phyloP scores from a whole-genome alignment of 208 protist species.

The Wallacemonas rigidus region DNA sequence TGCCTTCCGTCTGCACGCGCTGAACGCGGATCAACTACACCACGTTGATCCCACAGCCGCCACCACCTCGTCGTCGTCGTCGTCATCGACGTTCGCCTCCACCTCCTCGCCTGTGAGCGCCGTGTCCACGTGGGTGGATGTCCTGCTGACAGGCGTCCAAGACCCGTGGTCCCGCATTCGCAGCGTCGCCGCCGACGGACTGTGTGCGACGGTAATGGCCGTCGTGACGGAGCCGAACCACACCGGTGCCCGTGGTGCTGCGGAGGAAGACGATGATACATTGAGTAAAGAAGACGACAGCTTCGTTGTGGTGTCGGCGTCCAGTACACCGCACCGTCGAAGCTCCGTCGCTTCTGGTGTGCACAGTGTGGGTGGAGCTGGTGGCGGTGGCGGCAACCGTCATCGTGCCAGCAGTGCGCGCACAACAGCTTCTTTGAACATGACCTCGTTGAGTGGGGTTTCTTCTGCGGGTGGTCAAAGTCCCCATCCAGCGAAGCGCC shows the following conservation, averaged over 20 bases:
- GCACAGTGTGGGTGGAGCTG: neutral
- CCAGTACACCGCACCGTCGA: slow-evolving; percentile 10
- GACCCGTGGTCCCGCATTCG: slow-evolving; percentile 77
- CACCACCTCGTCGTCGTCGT: neutral
- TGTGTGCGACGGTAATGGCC: slow-evolving; percentile 29
- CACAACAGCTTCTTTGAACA: neutral
- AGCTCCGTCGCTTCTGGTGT: slow-evolving; percentile 7
- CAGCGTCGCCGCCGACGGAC: slow-evolving; percentile 22
- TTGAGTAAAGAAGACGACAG: neutral
- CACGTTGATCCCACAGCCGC: neutral
- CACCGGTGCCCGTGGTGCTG: neutral
- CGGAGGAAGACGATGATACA: slow-evolving; percentile 2
- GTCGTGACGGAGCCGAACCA: slow-evolving; percentile 25
- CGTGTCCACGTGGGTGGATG: slow-evolving; percentile 27
- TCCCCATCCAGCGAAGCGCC: slow-evolving; percentile 12
- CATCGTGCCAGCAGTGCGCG: neutral
- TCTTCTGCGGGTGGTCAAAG: slow-evolving; percentile 3
- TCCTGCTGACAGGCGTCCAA: slow-evolving; percentile 62
- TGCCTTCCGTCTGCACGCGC: neutral
- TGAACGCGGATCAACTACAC: neutral
- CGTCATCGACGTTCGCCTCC: neutral
- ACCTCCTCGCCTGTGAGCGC: neutral
- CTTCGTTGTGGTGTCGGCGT: slow-evolving; percentile 16
- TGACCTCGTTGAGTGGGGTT: slow-evolving; percentile 10
- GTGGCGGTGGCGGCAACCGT: neutral